These are phyloP conservation scores for Delitschia confertaspora DNA, from an alignment of 495 filamentous ascomycete genomes.

Conservation along the genomic window DNA sequence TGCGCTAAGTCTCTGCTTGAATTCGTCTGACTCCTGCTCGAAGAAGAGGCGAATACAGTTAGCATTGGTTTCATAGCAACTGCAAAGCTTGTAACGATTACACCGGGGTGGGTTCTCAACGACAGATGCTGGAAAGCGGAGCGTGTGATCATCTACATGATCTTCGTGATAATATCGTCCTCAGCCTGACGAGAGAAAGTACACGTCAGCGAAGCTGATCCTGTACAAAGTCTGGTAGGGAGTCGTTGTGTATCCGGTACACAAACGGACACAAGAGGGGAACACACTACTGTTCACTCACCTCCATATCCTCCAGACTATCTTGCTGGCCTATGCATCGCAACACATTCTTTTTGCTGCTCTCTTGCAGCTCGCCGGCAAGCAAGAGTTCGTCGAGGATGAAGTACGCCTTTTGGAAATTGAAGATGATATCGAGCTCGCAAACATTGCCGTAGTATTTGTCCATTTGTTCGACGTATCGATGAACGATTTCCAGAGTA, in stretches of 20 bases:
- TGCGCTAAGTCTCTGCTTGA: constrained; percentile 24
- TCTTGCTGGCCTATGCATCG: constrained; percentile 92
- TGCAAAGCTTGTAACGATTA: background rate
- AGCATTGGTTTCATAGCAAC: constrained; percentile 11
- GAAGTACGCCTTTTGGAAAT: constrained; percentile 99
- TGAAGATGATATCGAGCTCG: constrained; percentile 99
- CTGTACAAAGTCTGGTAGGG: constrained; percentile 44
- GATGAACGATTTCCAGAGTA: constrained; percentile 95
- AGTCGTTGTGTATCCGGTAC: background rate
- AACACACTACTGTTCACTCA: constrained; percentile 44
- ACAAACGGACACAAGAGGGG: background rate
- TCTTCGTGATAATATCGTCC: constrained; percentile 86
- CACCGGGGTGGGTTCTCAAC: background rate
- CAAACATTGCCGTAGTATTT: constrained; percentile 99
- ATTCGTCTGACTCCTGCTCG: constrained; percentile 25
- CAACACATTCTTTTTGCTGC: constrained; percentile 96
- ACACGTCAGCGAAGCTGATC: constrained; percentile 40
- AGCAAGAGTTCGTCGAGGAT: constrained; percentile 94
- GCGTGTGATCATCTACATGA: constrained; percentile 53
- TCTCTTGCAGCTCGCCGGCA: constrained; percentile 97
- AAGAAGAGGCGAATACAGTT: constrained; percentile 14
- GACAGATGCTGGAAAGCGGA: background rate
- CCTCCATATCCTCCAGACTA: constrained; percentile 94
- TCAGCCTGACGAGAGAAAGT: constrained; percentile 59
- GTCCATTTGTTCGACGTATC: constrained; percentile 99